Evolutionary conservation across 352 stramenopile species (phyloP).

Genomic region (Pythium diclinum): DNA sequence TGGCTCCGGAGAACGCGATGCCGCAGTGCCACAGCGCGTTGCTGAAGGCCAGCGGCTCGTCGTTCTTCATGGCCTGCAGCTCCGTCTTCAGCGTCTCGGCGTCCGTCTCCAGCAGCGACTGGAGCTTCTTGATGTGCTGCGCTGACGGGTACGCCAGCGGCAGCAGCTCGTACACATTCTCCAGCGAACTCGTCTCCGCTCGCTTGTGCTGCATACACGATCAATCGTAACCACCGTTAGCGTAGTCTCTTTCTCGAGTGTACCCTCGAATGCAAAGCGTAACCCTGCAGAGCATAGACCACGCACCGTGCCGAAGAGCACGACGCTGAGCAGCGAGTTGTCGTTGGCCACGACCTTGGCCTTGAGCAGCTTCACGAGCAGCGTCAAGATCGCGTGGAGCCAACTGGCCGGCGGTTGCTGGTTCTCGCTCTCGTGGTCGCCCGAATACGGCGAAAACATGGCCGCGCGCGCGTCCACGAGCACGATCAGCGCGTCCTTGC

Average conservation of each 20-base stretch:
- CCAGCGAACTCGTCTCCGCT: constrained; percentile 50
- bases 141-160: constrained; percentile 66
- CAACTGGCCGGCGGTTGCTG: constrained; percentile 38
- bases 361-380: constrained; percentile 71
- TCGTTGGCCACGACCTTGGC: constrained; percentile 76
- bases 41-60: constrained; percentile 64
- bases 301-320: constrained; percentile 74
- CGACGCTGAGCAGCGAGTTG: constrained; percentile 72
- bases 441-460: constrained; percentile 58
- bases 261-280: too few species aligned
- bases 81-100: constrained; percentile 35
- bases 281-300: too few species aligned
- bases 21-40: constrained; percentile 83
- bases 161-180: constrained; percentile 78
- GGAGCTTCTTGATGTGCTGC: constrained; percentile 71
- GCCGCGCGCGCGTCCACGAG: constrained; percentile 63
- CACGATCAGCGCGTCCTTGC: constrained; percentile 76
- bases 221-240: too few species aligned
- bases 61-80: constrained; percentile 59
- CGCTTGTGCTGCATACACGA: constrained; percentile 61
- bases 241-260: too few species aligned
- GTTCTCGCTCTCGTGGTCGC: constrained; percentile 13
- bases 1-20: constrained; percentile 76
- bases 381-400: constrained; percentile 70
- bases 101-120: constrained; percentile 46